A percentile compares a stretch with the other conserved stretches of the same genome.
phyloP scores from a whole-genome alignment of 768 basidiomycete genomes.

The Collybia sordida region DNA sequence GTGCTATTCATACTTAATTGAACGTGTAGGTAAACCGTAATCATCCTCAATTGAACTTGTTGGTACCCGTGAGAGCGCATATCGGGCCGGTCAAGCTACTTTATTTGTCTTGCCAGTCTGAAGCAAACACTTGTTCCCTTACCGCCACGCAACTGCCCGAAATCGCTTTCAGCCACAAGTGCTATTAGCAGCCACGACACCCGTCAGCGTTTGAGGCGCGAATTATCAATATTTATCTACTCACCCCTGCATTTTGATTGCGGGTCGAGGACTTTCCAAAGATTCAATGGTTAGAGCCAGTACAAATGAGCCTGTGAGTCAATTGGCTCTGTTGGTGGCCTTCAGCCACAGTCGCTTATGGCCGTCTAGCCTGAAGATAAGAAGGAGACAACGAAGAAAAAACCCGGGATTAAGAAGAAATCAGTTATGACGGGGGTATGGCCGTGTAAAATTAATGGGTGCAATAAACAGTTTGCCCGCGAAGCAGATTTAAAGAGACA shows the following conservation, averaged over 20 bases:
- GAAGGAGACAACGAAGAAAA: conserved; percentile 26
- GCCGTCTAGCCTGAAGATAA: conserved; percentile 23
- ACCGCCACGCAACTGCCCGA: conserved; percentile 10
- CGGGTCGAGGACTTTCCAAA: background rate
- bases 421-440: conserved; percentile 52
- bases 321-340: conserved; percentile 2
- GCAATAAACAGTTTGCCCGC: conserved; percentile 79
- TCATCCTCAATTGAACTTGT: too few species aligned
- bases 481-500: conserved; percentile 83
- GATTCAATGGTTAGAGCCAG: conserved; percentile 21
- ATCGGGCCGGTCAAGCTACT: background rate
- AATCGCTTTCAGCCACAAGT: conserved; percentile 3
- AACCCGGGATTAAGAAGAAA: conserved; percentile 41
- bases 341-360: conserved; percentile 10
- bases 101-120: conserved; percentile 12
- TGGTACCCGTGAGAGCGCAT: too few species aligned
- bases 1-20: too few species aligned
- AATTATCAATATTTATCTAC: background rate
- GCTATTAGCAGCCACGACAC: conserved; percentile 5
- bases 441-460: conserved; percentile 82
- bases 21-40: too few species aligned
- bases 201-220: conserved; percentile 4
- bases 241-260: background rate
- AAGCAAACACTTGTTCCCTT: conserved; percentile 11
- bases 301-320: conserved; percentile 25